Evolutionary conservation across 306 rosid genomes (phyloP).

Genomic region (Astragalus membranaceus): DNA sequence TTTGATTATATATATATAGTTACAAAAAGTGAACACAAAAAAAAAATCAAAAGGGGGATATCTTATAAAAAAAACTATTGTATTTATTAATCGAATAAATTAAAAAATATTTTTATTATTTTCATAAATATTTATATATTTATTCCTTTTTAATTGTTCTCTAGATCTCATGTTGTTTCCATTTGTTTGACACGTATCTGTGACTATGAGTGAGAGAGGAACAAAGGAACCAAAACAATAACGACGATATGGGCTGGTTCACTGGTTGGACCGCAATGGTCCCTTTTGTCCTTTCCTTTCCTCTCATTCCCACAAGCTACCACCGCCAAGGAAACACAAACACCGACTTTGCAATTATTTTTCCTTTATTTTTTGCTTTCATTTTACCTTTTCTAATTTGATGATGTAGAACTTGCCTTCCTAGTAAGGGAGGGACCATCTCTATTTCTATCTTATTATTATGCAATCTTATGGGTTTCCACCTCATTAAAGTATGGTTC

Average conservation of each 20-base stretch:
- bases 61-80: no score
- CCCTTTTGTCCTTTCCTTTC: neutral
- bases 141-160: no score
- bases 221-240: constrained; percentile 3
- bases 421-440: constrained; percentile 7
- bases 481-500: neutral
- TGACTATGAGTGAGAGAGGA: neutral
- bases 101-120: no score
- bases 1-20: no score
- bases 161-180: no score
- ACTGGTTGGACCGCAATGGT: no score
- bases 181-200: neutral
- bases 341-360: constrained; percentile 12
- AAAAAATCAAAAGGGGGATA: no score
- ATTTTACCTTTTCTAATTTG: neutral
- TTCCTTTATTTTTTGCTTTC: neutral
- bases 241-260: neutral
- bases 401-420: neutral
- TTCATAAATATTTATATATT: no score
- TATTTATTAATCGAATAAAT: no score
- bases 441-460: constrained; percentile 14
- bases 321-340: constrained; percentile 48
- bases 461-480: neutral
- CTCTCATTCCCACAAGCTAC: constrained; percentile 47
- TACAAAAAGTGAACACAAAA: no score